Percentiles rank a stretch among this genome's conserved stretches.
These are phyloP conservation scores for Umbelopsis ramanniana DNA, from an alignment of 192 early-diverging fungal genomes.

Conservation along the genomic window DNA sequence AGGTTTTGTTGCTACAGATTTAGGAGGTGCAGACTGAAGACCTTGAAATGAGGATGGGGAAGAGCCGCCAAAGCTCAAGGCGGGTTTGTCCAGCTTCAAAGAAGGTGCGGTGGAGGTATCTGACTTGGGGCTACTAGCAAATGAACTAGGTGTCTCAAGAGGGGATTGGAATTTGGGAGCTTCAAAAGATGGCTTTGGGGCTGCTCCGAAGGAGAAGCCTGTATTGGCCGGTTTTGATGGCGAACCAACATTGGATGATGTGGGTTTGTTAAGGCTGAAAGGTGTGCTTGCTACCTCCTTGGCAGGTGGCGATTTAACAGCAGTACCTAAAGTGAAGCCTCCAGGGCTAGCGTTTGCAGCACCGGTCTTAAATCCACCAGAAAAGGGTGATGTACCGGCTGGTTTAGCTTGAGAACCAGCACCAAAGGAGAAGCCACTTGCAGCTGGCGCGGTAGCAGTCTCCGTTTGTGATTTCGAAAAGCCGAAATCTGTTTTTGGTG, in stretches of 20 bases:
- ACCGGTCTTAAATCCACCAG: no score
- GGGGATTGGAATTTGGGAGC: background rate
- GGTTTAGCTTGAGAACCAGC: background rate
- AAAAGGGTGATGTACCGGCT: background rate
- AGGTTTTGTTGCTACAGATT: background rate
- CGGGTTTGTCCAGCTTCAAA: background rate
- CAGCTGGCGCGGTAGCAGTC: background rate
- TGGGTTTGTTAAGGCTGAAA: no score
- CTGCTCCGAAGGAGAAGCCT: background rate
- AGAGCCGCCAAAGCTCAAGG: background rate
- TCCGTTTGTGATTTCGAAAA: no score
- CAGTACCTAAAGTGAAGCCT: no score
- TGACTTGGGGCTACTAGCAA: slow-evolving; percentile 13
- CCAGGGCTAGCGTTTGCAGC: no score
- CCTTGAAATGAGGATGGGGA: background rate
- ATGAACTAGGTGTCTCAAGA: slow-evolving; percentile 1
- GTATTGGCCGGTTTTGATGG: background rate
- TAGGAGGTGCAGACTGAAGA: background rate
- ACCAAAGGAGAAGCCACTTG: background rate
- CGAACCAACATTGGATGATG: background rate
- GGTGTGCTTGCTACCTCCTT: background rate
- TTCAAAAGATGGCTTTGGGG: background rate
- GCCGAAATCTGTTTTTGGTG: no score
- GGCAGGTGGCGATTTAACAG: background rate
- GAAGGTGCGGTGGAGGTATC: background rate